A percentile compares a stretch with the other conserved stretches of the same genome.
Conservation (phyloP, 306 rosid genomes). For the Cicer cuneatum region DNA sequence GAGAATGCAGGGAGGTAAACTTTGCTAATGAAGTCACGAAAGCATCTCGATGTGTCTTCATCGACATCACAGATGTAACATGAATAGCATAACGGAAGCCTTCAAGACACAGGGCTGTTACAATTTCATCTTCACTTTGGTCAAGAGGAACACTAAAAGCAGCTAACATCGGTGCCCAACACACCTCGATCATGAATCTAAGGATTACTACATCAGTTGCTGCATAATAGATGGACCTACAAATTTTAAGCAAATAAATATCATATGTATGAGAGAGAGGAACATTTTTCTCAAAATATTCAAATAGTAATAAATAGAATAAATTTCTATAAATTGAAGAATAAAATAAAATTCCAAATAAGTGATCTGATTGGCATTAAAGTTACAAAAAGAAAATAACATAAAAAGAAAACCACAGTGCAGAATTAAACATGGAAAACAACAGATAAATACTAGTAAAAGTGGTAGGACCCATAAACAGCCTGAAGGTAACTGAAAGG, state of each 20-base stretch:
- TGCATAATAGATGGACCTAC: constrained; percentile 97
- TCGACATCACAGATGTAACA: constrained; percentile 94
- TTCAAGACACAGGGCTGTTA: constrained; percentile 81
- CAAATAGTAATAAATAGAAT: constrained; percentile 2
- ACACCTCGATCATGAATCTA: constrained; percentile 94
- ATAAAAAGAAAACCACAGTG: not conserved
- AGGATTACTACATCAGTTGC: constrained; percentile 96
- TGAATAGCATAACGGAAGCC: constrained; percentile 88
- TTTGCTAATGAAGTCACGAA: constrained; percentile 93
- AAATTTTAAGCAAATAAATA: constrained; percentile 46
- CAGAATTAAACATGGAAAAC: constrained; percentile 16
- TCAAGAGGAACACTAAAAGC: constrained; percentile 99
- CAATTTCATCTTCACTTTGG: constrained; percentile 87
- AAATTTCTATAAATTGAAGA: not conserved
- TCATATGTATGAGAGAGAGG: constrained; percentile 4
- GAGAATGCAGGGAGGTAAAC: constrained; percentile 96
- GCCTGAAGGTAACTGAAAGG: constrained; percentile 10
- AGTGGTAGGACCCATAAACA: constrained; percentile 31
- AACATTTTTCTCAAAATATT: not conserved
- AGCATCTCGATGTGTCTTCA: constrained; percentile 98
- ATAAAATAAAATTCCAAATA: constrained; percentile 34
- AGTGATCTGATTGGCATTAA: constrained; percentile 16
- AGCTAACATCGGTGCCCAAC: constrained; percentile 99
- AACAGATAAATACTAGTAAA: constrained; percentile 33
- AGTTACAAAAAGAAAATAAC: constrained; percentile 3